Base-by-base conservation (phyloP, 768 basidiomycete genomes). In the Russula emetica region DNA sequence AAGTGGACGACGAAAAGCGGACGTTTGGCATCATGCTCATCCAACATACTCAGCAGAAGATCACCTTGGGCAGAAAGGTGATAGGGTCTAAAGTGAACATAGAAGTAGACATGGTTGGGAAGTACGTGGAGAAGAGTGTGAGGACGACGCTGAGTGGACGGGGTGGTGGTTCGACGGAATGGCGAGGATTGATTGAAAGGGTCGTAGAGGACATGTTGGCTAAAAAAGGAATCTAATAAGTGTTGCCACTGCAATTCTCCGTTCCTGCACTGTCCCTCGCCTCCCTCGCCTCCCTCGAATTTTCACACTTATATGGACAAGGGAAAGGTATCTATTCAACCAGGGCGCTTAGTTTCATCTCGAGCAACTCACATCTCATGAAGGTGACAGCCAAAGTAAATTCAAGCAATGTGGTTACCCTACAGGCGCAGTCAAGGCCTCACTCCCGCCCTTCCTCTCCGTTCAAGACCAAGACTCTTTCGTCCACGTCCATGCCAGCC, bases 1-100 rank as follows among this genome's bases (percentile, higher is more conserved):
- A 77, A 34, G 93, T 98, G 36, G 75, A 86, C 75, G 85, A 89
- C 73, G 66, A 70, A 28, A 70, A 78, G 64, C 73, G 83, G 44
- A 83, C 77, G 49, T 96, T 98, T 71, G 85, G 87, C 38, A 82
- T 99, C 57, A 98, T 98, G 95, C 83, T 99, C 68, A 95, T 99
- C 75, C 84, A 84, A 69, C 95, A 98, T 75, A 95, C 93, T 13
- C 96, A 97, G 72, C 77, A 86, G 70, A 93, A 87, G 75, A 87
- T 98, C 62, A 88, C 91, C 2, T 79, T 99, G 57, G 81, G 82
- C 44, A 81, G 76, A 65, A 99, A 98, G 74, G 68, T 70, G 3
- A 73, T 89, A 1, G 95, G 94, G 0, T 83, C 83, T 53, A 88
- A 82, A 70, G 94, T 98, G 57, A 99, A 99, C 71, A 83, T 99